Evolutionary conservation across 116 monocot genomes (phyloP).

Genomic region (Cymodocea nodosa): DNA sequence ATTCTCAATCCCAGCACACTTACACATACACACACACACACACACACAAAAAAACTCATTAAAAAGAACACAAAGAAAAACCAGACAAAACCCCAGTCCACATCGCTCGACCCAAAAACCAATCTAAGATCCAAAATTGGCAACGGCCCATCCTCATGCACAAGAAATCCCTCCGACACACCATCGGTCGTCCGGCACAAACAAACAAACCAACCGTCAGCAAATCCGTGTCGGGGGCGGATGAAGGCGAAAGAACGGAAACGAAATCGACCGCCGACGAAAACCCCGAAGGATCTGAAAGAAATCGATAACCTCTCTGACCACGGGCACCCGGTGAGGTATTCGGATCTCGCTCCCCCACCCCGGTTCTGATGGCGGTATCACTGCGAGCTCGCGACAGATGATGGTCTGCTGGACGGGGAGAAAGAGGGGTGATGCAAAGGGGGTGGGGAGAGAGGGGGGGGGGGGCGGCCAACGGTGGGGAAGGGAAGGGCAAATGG

Average conservation of each 20-base stretch:
- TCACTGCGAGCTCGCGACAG: too few species aligned
- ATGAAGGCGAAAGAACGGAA: not conserved
- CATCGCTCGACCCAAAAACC: not conserved
- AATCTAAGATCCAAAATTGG: not conserved
- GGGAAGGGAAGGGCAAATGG: not conserved
- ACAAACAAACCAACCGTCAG: not conserved
- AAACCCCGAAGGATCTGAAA: too few species aligned
- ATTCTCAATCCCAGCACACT: not conserved
- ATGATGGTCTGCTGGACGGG: not conserved
- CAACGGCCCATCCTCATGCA: not conserved
- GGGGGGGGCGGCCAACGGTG: conserved; percentile 3
- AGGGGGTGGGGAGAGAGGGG: not conserved
- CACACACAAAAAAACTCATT: not conserved
- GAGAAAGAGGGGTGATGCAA: too few species aligned
- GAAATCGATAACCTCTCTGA: not conserved
- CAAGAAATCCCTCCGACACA: not conserved
- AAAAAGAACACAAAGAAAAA: not conserved
- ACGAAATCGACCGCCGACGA: too few species aligned
- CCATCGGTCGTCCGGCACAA: not conserved
- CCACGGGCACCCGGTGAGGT: not conserved
- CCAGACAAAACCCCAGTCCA: not conserved
- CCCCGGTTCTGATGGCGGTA: too few species aligned
- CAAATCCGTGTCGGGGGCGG: not conserved
- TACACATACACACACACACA: not conserved
- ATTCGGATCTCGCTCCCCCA: not conserved